A percentile compares a stretch with the other conserved stretches of the same genome.
phyloP scores from a whole-genome alignment of 2,329 filamentous ascomycete genomes.

The Leptographium procerum region DNA sequence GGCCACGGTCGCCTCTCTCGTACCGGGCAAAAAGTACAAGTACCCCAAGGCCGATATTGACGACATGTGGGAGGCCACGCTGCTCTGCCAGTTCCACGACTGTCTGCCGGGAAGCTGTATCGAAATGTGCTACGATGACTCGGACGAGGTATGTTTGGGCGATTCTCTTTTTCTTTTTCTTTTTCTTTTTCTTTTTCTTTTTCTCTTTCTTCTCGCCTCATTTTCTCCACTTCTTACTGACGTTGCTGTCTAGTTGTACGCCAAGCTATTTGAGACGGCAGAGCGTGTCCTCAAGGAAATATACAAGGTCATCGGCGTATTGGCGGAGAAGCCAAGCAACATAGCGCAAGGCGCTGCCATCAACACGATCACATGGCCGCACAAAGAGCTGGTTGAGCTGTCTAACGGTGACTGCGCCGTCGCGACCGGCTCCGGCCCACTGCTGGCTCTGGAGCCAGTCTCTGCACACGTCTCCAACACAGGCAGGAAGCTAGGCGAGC shows the following conservation, averaged over 20 bases:
- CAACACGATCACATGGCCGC: conserved; percentile 81
- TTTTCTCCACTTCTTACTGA: not conserved
- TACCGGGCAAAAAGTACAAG: conserved; percentile 54
- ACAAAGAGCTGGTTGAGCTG: conserved; percentile 60
- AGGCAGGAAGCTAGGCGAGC: conserved; percentile 16
- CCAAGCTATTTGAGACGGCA: conserved; percentile 67
- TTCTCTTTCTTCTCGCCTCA: too few relatives aligned
- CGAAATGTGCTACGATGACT: conserved; percentile 97
- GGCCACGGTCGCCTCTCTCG: conserved; percentile 73
- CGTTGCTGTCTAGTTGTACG: conserved; percentile 51
- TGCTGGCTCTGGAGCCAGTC: conserved; percentile 40
- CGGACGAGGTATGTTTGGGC: conserved; percentile 52
- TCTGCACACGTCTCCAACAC: conserved; percentile 25
- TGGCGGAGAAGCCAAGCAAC: conserved; percentile 33
- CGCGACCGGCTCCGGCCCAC: conserved; percentile 43
- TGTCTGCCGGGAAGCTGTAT: conserved; percentile 91
- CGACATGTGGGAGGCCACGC: conserved; percentile 83
- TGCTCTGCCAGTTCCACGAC: conserved; percentile 96
- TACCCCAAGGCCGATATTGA: conserved; percentile 95
- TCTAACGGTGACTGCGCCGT: conserved; percentile 41
- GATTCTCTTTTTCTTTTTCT: conserved; percentile 9
- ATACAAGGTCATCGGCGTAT: conserved; percentile 54
- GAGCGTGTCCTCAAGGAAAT: conserved; percentile 60
- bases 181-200: conserved; percentile 13
- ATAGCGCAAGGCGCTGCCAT: conserved; percentile 38